Conservation (phyloP, 352 stramenopile genomes). For the Pythium aristosporum region DNA sequence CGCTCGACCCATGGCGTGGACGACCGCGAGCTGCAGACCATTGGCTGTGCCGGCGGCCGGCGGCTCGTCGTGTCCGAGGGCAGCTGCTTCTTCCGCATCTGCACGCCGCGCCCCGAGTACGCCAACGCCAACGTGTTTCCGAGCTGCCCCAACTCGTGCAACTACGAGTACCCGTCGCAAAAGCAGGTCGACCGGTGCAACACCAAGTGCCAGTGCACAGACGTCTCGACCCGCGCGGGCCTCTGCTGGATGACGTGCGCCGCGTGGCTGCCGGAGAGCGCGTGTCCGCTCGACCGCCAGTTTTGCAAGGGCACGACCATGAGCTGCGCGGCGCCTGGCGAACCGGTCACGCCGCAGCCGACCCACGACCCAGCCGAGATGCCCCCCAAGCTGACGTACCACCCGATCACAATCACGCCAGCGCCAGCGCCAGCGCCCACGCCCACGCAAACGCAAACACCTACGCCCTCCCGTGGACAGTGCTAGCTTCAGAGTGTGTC, state of each 20-base stretch:
- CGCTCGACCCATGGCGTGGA: slow-evolving; percentile 9
- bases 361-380: slow-evolving; percentile 8
- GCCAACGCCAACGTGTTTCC: slow-evolving; percentile 16
- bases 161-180: slow-evolving; percentile 36
- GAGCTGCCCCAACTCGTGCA: slow-evolving; percentile 43
- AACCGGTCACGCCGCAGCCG: slow-evolving; percentile 11
- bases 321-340: slow-evolving; percentile 20
- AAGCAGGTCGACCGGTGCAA: slow-evolving; percentile 33
- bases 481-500: too few species aligned
- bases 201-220: slow-evolving; percentile 44
- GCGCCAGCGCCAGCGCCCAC: neutral
- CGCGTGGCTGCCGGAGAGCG: slow-evolving; percentile 14
- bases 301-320: slow-evolving; percentile 35
- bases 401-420: slow-evolving; percentile 18
- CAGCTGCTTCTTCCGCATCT: slow-evolving; percentile 36
- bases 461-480: slow-evolving; percentile 3
- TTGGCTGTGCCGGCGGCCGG: slow-evolving; percentile 43
- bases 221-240: slow-evolving; percentile 26
- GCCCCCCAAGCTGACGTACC: slow-evolving; percentile 19
- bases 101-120: slow-evolving; percentile 34
- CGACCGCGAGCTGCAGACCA: slow-evolving; percentile 33
- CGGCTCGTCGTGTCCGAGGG: slow-evolving; percentile 39
- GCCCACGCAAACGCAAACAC: neutral
- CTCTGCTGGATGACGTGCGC: slow-evolving; percentile 69
- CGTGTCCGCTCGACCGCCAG: slow-evolving; percentile 37